Evolutionary conservation across 768 basidiomycete genomes (phyloP).

Genomic region (Tubosaeta sp.): DNA sequence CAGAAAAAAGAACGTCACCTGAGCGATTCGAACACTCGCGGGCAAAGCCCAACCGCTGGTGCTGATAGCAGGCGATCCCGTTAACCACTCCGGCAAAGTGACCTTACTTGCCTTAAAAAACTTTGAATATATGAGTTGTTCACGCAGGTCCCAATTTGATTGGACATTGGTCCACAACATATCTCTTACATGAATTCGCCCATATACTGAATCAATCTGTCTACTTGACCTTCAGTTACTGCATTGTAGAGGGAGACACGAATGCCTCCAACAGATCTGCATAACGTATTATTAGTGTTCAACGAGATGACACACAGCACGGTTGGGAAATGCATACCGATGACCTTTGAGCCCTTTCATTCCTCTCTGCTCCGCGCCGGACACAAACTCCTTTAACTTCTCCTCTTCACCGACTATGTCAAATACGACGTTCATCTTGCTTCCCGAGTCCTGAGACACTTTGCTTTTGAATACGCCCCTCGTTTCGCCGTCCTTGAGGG

Average conservation of each 20-base stretch:
- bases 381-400: constrained; percentile 68
- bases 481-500: constrained; percentile 63
- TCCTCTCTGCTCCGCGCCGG: constrained; percentile 72
- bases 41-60: constrained; percentile 56
- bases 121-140: constrained; percentile 39
- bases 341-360: constrained; percentile 92
- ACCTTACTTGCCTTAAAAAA: constrained; percentile 55
- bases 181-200: constrained; percentile 44
- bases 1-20: constrained; percentile 47
- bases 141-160: background rate
- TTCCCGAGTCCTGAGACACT: constrained; percentile 71
- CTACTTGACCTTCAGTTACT: constrained; percentile 69
- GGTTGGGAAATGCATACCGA: constrained; percentile 50
- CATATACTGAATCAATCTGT: constrained; percentile 57
- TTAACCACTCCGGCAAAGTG: constrained; percentile 97
- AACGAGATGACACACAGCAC: background rate
- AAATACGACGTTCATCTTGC: constrained; percentile 97
- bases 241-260: constrained; percentile 90
- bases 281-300: background rate
- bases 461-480: constrained; percentile 67
- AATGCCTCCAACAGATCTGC: constrained; percentile 63
- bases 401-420: constrained; percentile 70
- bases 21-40: constrained; percentile 61
- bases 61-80: constrained; percentile 73
- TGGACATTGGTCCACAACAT: background rate